Base-by-base conservation (phyloP, 768 basidiomycete genomes). In the Mycena polygramma region DNA sequence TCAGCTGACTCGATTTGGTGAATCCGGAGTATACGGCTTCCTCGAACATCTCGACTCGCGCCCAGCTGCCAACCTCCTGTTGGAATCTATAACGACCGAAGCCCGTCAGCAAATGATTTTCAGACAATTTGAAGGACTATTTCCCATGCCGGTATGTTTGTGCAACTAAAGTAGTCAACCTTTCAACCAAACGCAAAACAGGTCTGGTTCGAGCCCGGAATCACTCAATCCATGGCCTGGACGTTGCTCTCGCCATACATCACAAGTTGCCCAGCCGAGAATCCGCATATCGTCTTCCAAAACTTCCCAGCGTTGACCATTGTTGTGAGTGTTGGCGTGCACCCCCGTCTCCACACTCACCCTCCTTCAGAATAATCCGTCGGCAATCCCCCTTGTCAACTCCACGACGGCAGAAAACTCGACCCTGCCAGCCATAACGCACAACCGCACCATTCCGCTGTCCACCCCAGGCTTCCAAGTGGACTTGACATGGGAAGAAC, bases 91-190 rank as follows among this genome's bases (percentile, higher is more conserved):
- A 73, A 82, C 88, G 0, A 89, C 87, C 15, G 90, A 92, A 78
- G 86, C 87, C 22, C 81, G 91, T 11, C 91, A 92, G 78, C 88
- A 92, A 80, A 86, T 90, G 85, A 82, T 86, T 54, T 90, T 92
- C 83, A 77, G 91, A 7, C 90, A 91, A 78, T 85, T 90, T 55
- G 83, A 87, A 60, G 90, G 89, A 0, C 75, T 86, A n/a, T 88
- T 88, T 81, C 89, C 89, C 0, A 88, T 90, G 87, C 87, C 89
- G 7, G 84, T 83, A 46, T 53, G 80, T 53, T 13, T 9, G 1
- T 8, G n/a, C 20, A 39, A 11, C 41, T 4, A 13, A 22, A 22
- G 6, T 24, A 41, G 22, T 0, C 41, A 36, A 41, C 14, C n/a
- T 57, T 66, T 26, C 7, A 43, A 45, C 22, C 20, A 11, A 9